Base-by-base conservation (phyloP, 805 yeast genomes). In the Blastobotrys mokoenaii region DNA sequence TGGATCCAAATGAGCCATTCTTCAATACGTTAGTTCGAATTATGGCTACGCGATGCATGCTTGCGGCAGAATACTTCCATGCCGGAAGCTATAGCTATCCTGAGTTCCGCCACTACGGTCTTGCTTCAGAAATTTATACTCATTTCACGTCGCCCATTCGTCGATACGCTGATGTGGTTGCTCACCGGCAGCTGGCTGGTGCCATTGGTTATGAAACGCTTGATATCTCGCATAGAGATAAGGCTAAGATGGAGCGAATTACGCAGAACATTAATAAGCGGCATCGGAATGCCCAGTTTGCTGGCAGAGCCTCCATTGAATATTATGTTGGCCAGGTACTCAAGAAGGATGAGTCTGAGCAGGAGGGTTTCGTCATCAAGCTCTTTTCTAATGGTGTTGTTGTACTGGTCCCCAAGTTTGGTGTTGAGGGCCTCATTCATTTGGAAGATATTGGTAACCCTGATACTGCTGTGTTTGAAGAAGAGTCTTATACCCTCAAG, bases 71-170 rank as follows among this genome's bases (percentile, higher is more conserved):
- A 62, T 93, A 93, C 61, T 93, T 93, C 68, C 80, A 94, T 9
- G 78, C 96, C 0, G 97, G 99, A 7, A 79, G 84, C 12, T 86
- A 73, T 58, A 84, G 95, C 8, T 86, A 87, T 60, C 80, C 94
- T 11, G 98, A 93, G 52, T 93, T 86, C 71, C 79, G 82, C 51
- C 99, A 93, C 72, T 93, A 93, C 64, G 99, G 99, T 63, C 73
- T 93, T 51, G 99, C 99, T 2, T 88, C 90, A 43, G 97, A 89
- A 55, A 93, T 93, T 39, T 93, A 93, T 65, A 93, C 99, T 1
- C 99, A 93, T 73, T 93, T 89, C 73, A 93, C 99, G 1, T 88
- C 97, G 1, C 99, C 99, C 8, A 93, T 93, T 60, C 80, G 99
- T 67, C 82, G 99, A 63, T 93, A 86, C 64, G 95, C 98, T 71